These are phyloP conservation scores for Melastoma candidum DNA, from an alignment of 441 rosid species.

Conservation along the genomic window DNA sequence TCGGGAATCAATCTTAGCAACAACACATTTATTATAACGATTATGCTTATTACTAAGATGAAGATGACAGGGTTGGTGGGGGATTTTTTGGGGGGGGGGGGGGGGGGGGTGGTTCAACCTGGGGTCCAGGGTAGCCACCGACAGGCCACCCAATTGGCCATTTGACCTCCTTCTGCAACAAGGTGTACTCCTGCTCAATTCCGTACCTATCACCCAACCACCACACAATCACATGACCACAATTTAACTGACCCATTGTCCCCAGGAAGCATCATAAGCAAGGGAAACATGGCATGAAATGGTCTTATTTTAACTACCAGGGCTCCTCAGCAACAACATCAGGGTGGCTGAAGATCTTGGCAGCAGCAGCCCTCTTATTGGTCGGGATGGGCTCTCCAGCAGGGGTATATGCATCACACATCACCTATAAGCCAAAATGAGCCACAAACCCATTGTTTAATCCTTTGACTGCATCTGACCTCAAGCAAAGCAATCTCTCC, in stretches of 20 bases:
- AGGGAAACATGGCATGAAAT: neutral
- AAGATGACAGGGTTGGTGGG: neutral
- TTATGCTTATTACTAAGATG: neutral
- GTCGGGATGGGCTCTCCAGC: conserved; percentile 10
- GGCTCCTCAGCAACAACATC: conserved; percentile 3
- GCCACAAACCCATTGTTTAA: neutral
- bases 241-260: neutral
- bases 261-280: no score
- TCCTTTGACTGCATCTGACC: neutral
- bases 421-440: neutral
- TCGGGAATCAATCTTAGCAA: neutral
- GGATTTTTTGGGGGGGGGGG: neutral
- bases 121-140: conserved; percentile 9
- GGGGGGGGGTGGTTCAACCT: neutral
- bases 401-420: conserved; percentile 9
- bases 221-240: neutral
- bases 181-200: conserved; percentile 3
- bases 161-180: conserved; percentile 3
- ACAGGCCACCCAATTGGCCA: conserved; percentile 7
- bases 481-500: neutral
- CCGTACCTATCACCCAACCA: conserved; percentile 1
- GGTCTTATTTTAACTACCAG: neutral
- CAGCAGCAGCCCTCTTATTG: conserved; percentile 3
- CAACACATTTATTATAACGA: neutral
- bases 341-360: conserved; percentile 10